Base-by-base conservation (phyloP, 129 eudicot species). In the Scalesia atractyloides region DNA sequence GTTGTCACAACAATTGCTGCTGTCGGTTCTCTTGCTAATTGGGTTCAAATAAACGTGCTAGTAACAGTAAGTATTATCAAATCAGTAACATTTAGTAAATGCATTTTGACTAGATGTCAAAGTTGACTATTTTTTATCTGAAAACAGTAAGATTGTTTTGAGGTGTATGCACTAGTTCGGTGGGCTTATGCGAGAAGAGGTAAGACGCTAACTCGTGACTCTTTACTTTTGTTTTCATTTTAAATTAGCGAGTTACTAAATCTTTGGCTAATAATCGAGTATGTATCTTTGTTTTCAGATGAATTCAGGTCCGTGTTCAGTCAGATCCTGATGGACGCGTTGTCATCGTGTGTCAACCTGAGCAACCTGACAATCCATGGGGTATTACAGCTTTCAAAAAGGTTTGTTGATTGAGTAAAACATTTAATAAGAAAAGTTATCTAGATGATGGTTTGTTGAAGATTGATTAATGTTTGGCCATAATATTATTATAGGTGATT, bases 331-430 rank as follows among this genome's bases (percentile, higher is more conserved):
- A 89, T 15, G 98, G 96, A 30, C 94, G 88, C 18, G 54, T 92
- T 33, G 96, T 92, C 72, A 92, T 92, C 64, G 89, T 94, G 22
- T 94, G 96, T 69, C 94, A 89, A 78, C 96, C 96, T 5, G 96
- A 92, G 87, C 97, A 92, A 74, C 82, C 66, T 18, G 96, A 92
- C 78, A 92, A 92, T 77, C 96, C 96, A 22, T 92, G 96, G 97
- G 97, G 96, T 22, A 85, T 92, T 66, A 78, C 94, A 36, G 76
- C 96, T 50, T 92, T 92, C 63, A 83, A 86, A 74, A 86, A 89
- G 97, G 96, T 92, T 12, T 2, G 53, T 17, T 14, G 11, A 33
- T 54, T 19, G 26, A n/a, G 39, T 49, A 5, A 4, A 2, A 39
- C 70, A 66, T 16, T 48, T 3, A 14, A 22, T 66, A 0, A 14